Evolutionary conservation across 179 eudicot species (phyloP).

Genomic region (Dionaea muscipula): DNA sequence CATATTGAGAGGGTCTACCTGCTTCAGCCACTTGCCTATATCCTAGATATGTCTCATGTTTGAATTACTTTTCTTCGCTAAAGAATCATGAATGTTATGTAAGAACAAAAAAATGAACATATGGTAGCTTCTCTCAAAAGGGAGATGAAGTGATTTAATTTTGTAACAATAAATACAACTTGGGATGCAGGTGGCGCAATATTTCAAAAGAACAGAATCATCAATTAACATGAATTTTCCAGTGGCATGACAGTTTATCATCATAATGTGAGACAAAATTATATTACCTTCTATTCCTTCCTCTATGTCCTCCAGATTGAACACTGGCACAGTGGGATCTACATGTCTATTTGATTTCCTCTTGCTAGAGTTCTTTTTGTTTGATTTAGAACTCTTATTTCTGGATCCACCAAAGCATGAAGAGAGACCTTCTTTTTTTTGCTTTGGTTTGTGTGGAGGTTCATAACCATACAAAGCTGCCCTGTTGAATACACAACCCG

Average conservation of each 20-base stretch:
- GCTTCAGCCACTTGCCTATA: too few relatives aligned
- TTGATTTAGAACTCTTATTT: constrained; percentile 28
- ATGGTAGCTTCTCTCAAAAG: too few relatives aligned
- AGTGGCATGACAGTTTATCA: background rate
- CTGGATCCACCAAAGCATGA: constrained; percentile 36
- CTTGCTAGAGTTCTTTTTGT: constrained; percentile 41
- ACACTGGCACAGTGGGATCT: constrained; percentile 49
- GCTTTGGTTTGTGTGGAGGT: constrained; percentile 41
- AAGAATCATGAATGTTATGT: background rate
- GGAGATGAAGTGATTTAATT: too few relatives aligned
- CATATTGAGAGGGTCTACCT: too few relatives aligned
- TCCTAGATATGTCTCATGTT: too few relatives aligned
- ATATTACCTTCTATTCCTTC: constrained; percentile 49
- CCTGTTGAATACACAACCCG: constrained; percentile 62
- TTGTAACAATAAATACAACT: too few relatives aligned
- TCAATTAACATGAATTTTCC: background rate
- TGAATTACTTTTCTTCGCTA: too few relatives aligned
- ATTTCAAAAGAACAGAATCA: background rate
- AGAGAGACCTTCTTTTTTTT: constrained; percentile 29
- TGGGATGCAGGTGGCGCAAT: background rate
- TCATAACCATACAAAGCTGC: constrained; percentile 58
- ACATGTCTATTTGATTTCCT: constrained; percentile 34
- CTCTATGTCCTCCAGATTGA: constrained; percentile 49
- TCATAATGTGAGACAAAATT: background rate
- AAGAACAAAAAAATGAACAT: background rate